Base-by-base conservation (phyloP, 345 rosid species). In the Eucalyptus decipiens region DNA sequence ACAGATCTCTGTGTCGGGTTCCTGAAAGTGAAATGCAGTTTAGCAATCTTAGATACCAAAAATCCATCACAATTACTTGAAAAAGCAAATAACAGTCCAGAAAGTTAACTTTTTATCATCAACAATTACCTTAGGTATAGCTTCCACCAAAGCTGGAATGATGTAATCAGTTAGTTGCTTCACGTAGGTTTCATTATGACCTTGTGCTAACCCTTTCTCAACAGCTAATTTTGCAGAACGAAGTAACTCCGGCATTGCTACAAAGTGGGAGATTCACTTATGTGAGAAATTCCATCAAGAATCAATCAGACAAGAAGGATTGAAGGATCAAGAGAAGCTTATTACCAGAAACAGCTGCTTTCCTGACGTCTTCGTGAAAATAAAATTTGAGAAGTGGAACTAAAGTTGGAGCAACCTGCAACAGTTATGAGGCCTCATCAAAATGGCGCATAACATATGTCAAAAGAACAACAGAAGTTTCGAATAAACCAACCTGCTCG, bases 261-360 rank as follows among this genome's bases (percentile, higher is more conserved):
- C 88, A 87, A 90, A 21, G 58, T 26, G 52, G 87, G 42, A 89
- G 34, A 50, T 51, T 86, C 54, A 28, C 21, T 45, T n/a, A 81
- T 26, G 32, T 89, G 37, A 87, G 86, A 5, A 89, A 50, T 47
- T 58, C 50, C 32, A 48, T 45, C 87, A 87, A 76, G 32, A 47
- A 48, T 80, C 83, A 16, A 54, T 67, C 16, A 86, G 80, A 65
- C 60, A 89, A 83, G 51, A 43, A 26, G 48, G 62, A 51, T 34
- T 24, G 67, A 87, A 90, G 83, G 89, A 62, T 28, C 54, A 18
- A 85, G 30, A 32, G 19, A 86, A 50, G 34, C 85, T 89, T n/a
- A 67, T 32, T 94, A 98, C 99, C 99, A 95, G 99, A 98, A 91
- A 98, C 99, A 89, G 99, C 99, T 87, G 99, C 99, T 94, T 97